phyloP scores from a whole-genome alignment of 257 asterid species.

The Solanum medicagineum region DNA sequence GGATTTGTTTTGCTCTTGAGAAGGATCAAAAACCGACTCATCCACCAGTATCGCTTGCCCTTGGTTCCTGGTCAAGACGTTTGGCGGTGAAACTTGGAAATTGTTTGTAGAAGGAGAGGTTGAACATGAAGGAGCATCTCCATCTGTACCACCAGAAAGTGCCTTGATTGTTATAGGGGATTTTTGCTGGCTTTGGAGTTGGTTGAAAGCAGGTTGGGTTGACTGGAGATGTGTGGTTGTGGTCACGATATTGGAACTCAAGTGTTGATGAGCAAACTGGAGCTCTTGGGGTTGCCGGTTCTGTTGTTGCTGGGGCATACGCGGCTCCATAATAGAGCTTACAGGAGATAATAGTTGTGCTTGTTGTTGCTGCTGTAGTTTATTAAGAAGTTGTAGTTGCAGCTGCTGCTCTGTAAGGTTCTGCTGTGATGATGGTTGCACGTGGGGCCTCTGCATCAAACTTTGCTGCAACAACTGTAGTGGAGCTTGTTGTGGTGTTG shows the following conservation, averaged over 20 bases:
- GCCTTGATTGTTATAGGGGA: slow-evolving; percentile 20
- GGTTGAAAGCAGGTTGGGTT: slow-evolving; percentile 46
- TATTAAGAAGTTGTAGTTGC: slow-evolving; percentile 71
- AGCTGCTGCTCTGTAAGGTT: slow-evolving; percentile 57
- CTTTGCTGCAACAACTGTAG: slow-evolving; percentile 39
- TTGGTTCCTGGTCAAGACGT: slow-evolving; percentile 47
- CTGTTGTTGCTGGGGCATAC: slow-evolving; percentile 46
- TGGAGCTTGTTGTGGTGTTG: slow-evolving; percentile 39
- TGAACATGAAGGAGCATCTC: slow-evolving; percentile 62
- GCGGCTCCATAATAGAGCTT: slow-evolving; percentile 42
- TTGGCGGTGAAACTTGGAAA: slow-evolving; percentile 36
- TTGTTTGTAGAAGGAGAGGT: slow-evolving; percentile 66
- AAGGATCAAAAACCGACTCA: slow-evolving; percentile 36
- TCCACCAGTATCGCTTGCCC: slow-evolving; percentile 26
- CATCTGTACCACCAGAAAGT: slow-evolving; percentile 51
- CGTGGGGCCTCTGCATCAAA: slow-evolving; percentile 39
- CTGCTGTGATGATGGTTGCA: slow-evolving; percentile 42
- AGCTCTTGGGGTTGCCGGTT: slow-evolving; percentile 37
- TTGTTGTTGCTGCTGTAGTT: slow-evolving; percentile 50
- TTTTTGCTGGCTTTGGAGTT: slow-evolving; percentile 55
- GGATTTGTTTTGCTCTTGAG: slow-evolving; percentile 33
- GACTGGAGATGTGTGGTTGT: slow-evolving; percentile 44
- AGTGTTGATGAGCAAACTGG: slow-evolving; percentile 27
- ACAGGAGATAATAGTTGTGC: slow-evolving; percentile 32
- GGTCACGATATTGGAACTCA: slow-evolving; percentile 38